Evolutionary conservation across 2,329 filamentous ascomycete genomes (phyloP), one percentile per base, ranked within the genome.

Genomic region (Cladosporium sp.): DNA sequence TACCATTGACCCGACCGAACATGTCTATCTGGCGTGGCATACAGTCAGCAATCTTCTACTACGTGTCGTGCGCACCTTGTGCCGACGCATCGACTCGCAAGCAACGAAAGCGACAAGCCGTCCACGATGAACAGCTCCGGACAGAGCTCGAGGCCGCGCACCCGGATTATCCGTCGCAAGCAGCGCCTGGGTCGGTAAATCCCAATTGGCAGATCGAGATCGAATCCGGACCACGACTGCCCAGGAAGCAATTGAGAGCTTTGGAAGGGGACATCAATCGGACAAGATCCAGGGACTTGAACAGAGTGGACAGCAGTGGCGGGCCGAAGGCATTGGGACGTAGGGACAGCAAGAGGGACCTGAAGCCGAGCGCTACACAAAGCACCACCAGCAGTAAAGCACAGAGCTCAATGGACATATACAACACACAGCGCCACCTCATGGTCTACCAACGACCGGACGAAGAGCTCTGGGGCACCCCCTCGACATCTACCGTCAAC

Each of bases 191-290:
- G 62, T 85, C 84, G 63, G 95, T 89, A 28, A 96, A 96, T 63
- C 85, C 86, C 10, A 89, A 88, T 71, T 96, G 91, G 91, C 76
- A 80, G 32, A 87, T 93, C 65, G 91, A 96, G 70, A 95, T 96
- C 59, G 77, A 77, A 57, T 79, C 91, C 71, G 91, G 91, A 0
- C 91, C 91, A 2, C 44, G 44, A 34, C 35, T 38, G 2, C 41
- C 37, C 10, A 50, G 48, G 38, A 83, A 81, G 84, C 84, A 43
- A 18, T 13, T 40, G 14, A 50, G 28, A 4, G 32, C 28, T 10
- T 14, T 43, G 18, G 35, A 38, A 13, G 41, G 48, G 63, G 33
- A 53, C 18, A 43, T 48, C 16, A 42, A 48, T 19, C 43, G 45
- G 14, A 48, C 51, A 33, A 41, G 51, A 38, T 43, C 44, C 10